Conservation (phyloP, 164 flowering plant species). For the Akebia trifoliata region DNA sequence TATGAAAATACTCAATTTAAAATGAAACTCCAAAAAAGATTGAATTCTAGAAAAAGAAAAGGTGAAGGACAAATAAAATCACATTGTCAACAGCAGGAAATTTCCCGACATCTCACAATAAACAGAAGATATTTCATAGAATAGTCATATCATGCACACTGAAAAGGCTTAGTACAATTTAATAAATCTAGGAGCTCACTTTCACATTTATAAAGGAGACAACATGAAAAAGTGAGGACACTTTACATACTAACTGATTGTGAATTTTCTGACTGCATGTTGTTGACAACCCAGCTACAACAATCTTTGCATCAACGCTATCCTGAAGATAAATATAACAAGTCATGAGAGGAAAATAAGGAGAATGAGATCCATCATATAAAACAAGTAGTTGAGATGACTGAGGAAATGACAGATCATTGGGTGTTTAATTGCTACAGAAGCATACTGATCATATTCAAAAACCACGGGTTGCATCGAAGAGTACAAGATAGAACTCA, state of each 20-base stretch:
- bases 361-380: no score
- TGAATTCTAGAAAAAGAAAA: no score
- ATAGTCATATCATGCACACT: not conserved
- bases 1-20: no score
- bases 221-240: slow-evolving; percentile 5
- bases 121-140: slow-evolving; percentile 2
- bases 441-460: not conserved
- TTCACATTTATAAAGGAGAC: not conserved
- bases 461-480: not conserved
- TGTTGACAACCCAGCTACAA: slow-evolving; percentile 89
- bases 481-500: not conserved
- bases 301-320: slow-evolving; percentile 59
- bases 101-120: not conserved
- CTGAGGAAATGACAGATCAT: not conserved
- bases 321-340: slow-evolving; percentile 45
- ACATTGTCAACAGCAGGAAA: no score
- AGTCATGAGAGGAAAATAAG: slow-evolving; percentile 11
- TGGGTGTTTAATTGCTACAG: not conserved
- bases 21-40: no score
- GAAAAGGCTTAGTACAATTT: not conserved
- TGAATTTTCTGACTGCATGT: slow-evolving; percentile 98
- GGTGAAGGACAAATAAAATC: no score
- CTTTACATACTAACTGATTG: slow-evolving; percentile 82
- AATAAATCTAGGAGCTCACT: not conserved
- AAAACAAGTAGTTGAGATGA: no score